These are phyloP conservation scores for Sphaerobolus stellatus DNA, from an alignment of 1,284 basidiomycete genomes.

Conservation along the genomic window DNA sequence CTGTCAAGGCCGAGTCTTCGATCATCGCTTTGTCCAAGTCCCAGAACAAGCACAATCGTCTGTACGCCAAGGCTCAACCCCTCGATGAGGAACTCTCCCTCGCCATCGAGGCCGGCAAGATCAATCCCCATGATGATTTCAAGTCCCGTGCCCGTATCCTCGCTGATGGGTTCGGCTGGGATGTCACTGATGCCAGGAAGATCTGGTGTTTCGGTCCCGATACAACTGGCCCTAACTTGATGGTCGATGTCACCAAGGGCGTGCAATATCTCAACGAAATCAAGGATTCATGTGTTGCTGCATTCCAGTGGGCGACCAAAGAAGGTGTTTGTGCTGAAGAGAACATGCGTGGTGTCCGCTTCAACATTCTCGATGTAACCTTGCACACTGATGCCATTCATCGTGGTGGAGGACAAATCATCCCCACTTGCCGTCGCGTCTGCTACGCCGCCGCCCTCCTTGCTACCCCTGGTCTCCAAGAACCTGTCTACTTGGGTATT, in stretches of 20 bases:
- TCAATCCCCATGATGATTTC: conserved; percentile 95
- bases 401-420: conserved; percentile 98
- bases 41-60: conserved; percentile 99
- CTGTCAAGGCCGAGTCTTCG: conserved; percentile 93
- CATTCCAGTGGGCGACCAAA: conserved; percentile 99
- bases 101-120: conserved; percentile 88
- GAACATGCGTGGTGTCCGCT: conserved; percentile 97
- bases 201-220: conserved; percentile 99
- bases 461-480: conserved; percentile 89
- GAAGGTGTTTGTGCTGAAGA: conserved; percentile 97
- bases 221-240: conserved; percentile 94
- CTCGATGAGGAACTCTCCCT: conserved; percentile 92
- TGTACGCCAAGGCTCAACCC: conserved; percentile 92
- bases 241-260: conserved; percentile 99
- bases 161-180: conserved; percentile 97
- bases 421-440: conserved; percentile 94
- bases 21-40: conserved; percentile 99
- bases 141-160: conserved; percentile 94
- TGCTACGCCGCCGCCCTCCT: conserved; percentile 95
- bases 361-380: conserved; percentile 96
- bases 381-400: conserved; percentile 99
- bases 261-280: conserved; percentile 98
- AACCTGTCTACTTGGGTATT: conserved; percentile 91
- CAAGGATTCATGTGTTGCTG: conserved; percentile 99
- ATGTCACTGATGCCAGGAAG: conserved; percentile 98